Evolutionary conservation across 257 asterid species (phyloP), one percentile per base, ranked within the genome.

Genomic region (Linderniella brevidens): DNA sequence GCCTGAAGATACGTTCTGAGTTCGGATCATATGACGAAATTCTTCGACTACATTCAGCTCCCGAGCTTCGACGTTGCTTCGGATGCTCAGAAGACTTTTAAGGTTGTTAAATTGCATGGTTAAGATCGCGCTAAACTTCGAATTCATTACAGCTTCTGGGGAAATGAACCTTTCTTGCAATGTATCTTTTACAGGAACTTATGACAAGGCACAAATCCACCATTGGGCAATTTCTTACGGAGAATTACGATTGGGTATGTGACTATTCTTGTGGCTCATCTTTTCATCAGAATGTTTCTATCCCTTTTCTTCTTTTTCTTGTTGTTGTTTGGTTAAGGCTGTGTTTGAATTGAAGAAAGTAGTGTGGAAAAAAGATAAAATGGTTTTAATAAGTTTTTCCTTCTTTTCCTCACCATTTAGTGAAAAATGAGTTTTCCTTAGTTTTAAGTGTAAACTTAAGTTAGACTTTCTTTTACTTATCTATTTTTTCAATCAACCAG

Each of bases 31-130:
- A 61, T 80, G 79, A 67, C 57, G 68, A 76, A 72, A 71, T 78
- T 83, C 17, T 83, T 87, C 39, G 79, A 72, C 67, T 71, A 80
- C 50, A 77, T 83, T 36, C 90, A 80, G 61, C 80, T 87, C 52
- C 95, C 95, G 48, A 85, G 69, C 48, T 87, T 87, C 53, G 93
- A 87, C 44, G 84, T 80, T 70, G 97, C 97, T 58, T 86, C 97
- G 13, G 95, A 87, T 76, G 95, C 90, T 48, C 60, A 81, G 52
- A 69, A 92, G n/a, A 78, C 95, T 55, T 87, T 87, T 63, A 87
- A 80, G 95, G 97, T 86, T 35, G 5, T 25, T 52, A n/a, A n/a
- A n/a, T n/a, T n/a, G n/a, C n/a, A n/a, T n/a, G n/a, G n/a, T n/a
- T n/a, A n/a, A n/a, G n/a, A 25, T 25, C 32, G 6, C 32, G 6